Evolutionary conservation across 495 filamentous ascomycete species (phyloP).

Genomic region (Geoglossum glabrum): DNA sequence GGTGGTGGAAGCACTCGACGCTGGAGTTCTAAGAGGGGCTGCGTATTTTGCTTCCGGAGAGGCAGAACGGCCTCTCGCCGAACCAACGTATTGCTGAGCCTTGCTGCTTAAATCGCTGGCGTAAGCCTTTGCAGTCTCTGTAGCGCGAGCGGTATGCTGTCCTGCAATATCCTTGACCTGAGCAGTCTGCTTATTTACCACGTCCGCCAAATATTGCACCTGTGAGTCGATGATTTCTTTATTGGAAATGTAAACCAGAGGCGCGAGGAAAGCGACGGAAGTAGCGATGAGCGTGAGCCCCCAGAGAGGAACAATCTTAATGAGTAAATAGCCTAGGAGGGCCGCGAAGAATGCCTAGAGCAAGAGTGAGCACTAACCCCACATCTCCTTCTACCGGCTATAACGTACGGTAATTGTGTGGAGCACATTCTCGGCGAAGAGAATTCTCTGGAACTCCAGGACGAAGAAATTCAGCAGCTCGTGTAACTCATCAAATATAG

Average conservation of each 20-base stretch:
- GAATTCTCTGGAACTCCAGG: slow-evolving; percentile 83
- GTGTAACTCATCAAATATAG: slow-evolving; percentile 61
- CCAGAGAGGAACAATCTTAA: slow-evolving; percentile 90
- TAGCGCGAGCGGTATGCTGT: slow-evolving; percentile 60
- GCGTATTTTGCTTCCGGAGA: slow-evolving; percentile 18
- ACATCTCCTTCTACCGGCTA: slow-evolving; percentile 4
- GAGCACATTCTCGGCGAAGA: slow-evolving; percentile 84
- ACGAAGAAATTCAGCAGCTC: slow-evolving; percentile 94
- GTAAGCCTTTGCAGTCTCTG: slow-evolving; percentile 58
- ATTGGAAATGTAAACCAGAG: slow-evolving; percentile 82
- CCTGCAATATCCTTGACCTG: slow-evolving; percentile 63
- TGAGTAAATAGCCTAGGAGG: slow-evolving; percentile 78
- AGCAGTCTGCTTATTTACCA: slow-evolving; percentile 60
- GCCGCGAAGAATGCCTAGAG: slow-evolving; percentile 53
- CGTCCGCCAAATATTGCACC: slow-evolving; percentile 44
- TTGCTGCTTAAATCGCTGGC: slow-evolving; percentile 68
- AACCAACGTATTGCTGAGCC: slow-evolving; percentile 53
- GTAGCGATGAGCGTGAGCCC: slow-evolving; percentile 63
- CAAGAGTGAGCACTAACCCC: background rate
- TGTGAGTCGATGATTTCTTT: slow-evolving; percentile 82
- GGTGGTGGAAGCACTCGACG: background rate
- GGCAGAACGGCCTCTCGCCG: slow-evolving; percentile 28
- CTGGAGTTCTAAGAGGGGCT: background rate
- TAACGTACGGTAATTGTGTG: slow-evolving; percentile 62
- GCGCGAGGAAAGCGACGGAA: slow-evolving; percentile 61